A percentile compares a stretch with the other conserved stretches of the same genome.
Conservation (phyloP, 306 rosid species). For the Lagenaria siceraria region DNA sequence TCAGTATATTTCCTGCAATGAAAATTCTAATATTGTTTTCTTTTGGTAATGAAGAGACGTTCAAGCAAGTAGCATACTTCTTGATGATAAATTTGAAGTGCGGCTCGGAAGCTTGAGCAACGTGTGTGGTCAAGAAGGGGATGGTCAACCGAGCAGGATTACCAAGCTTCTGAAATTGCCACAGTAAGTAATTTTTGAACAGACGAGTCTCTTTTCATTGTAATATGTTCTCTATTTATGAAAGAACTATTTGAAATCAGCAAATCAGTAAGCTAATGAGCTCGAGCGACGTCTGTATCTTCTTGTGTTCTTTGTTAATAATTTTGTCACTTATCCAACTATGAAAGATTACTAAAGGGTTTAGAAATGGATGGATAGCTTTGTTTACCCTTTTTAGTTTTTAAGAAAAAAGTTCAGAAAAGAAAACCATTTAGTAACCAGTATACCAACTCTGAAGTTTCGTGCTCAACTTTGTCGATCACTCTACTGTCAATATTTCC, state of each 20-base stretch:
- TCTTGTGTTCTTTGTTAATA: neutral
- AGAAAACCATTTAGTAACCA: neutral
- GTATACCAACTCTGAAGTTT: neutral
- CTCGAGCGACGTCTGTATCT: neutral
- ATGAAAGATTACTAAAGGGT: neutral
- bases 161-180: conserved; percentile 59
- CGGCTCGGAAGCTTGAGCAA: conserved; percentile 85
- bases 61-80: conserved; percentile 92
- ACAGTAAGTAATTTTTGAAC: conserved; percentile 31
- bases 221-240: neutral
- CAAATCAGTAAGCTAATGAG: neutral
- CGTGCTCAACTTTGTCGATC: neutral
- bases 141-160: conserved; percentile 66
- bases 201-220: neutral
- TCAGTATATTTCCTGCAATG: neutral
- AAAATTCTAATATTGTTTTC: conserved; percentile 19
- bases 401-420: neutral
- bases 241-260: neutral
- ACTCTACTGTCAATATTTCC: neutral
- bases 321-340: too few relatives aligned
- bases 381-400: neutral
- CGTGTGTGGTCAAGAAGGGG: conserved; percentile 73
- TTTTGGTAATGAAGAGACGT: conserved; percentile 50
- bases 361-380: neutral
- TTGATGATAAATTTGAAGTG: conserved; percentile 93